phyloP scores from a whole-genome alignment of 768 basidiomycete genomes.

The Cyclocybe aegerita region DNA sequence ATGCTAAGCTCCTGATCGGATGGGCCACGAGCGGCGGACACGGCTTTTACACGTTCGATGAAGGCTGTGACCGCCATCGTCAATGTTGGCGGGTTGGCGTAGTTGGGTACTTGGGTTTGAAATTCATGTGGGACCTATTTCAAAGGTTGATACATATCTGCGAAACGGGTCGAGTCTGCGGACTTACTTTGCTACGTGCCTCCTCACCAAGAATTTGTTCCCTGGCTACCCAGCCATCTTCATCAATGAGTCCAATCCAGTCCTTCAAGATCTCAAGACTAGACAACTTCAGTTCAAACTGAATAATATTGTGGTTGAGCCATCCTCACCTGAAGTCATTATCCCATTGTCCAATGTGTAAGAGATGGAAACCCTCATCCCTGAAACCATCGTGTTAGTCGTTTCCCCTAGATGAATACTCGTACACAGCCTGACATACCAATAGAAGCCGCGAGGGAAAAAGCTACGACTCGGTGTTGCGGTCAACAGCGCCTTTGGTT shows the following conservation, averaged over 20 bases:
- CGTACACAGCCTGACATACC: slow-evolving; percentile 42
- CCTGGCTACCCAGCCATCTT: slow-evolving; percentile 93
- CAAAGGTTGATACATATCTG: not conserved
- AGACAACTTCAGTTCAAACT: not conserved
- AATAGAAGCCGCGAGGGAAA: slow-evolving; percentile 98
- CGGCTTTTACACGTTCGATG: slow-evolving; percentile 66
- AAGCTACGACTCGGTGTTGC: slow-evolving; percentile 96
- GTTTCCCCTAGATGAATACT: slow-evolving; percentile 8
- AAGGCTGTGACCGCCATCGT: slow-evolving; percentile 92
- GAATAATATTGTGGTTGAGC: not conserved
- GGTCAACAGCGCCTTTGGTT: slow-evolving; percentile 76
- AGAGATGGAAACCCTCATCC: slow-evolving; percentile 97
- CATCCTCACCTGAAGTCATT: slow-evolving; percentile 60
- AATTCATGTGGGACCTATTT: slow-evolving; percentile 83
- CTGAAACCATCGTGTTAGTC: slow-evolving; percentile 33
- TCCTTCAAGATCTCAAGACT: slow-evolving; percentile 87
- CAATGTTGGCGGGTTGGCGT: slow-evolving; percentile 94
- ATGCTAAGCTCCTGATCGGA: slow-evolving; percentile 67
- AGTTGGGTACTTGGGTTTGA: slow-evolving; percentile 89
- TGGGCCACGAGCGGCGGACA: slow-evolving; percentile 37
- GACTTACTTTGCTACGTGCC: slow-evolving; percentile 82
- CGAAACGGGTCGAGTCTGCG: not conserved
- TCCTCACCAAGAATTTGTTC: slow-evolving; percentile 98
- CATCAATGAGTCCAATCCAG: slow-evolving; percentile 91
- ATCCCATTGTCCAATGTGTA: slow-evolving; percentile 92